A percentile compares a stretch with the other conserved stretches of the same genome.
Conservation (phyloP, 352 stramenopile species). For the Globisporangium alternatum region DNA sequence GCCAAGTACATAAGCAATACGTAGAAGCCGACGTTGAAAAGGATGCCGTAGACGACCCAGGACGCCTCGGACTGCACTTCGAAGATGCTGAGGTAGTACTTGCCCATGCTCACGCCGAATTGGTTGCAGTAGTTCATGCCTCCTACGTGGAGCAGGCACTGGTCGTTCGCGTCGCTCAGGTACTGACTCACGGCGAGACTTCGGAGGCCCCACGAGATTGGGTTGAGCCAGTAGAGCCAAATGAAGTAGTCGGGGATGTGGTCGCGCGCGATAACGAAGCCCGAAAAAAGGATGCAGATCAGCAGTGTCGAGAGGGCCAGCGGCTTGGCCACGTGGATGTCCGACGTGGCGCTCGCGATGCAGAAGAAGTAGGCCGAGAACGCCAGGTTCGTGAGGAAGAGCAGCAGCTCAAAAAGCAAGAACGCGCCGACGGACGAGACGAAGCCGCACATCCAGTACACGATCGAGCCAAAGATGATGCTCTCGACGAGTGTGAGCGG, state of each 20-base stretch:
- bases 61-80: background rate
- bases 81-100: background rate
- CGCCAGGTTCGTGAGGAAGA: constrained; percentile 3
- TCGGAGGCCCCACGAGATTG: background rate
- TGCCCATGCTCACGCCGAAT: background rate
- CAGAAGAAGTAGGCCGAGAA: constrained; percentile 9
- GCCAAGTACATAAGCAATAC: background rate
- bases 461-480: constrained; percentile 62
- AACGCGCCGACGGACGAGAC: background rate
- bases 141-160: background rate
- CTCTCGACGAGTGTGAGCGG: background rate
- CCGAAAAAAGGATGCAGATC: background rate
- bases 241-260: constrained; percentile 7
- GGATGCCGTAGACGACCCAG: constrained; percentile 1
- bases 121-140: constrained; percentile 1
- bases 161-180: background rate
- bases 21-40: background rate
- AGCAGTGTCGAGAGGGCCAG: background rate
- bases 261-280: background rate
- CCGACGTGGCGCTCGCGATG: background rate
- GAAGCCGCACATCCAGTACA: constrained; percentile 85
- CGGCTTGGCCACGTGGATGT: constrained; percentile 1
- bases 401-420: background rate
- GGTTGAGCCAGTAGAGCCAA: constrained; percentile 8
- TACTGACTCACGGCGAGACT: constrained; percentile 5